A percentile compares a stretch with the other conserved stretches of the same genome.
phyloP scores from a whole-genome alignment of 371 early-diverging fungal species.

The Polyrhizophydium stewartii region DNA sequence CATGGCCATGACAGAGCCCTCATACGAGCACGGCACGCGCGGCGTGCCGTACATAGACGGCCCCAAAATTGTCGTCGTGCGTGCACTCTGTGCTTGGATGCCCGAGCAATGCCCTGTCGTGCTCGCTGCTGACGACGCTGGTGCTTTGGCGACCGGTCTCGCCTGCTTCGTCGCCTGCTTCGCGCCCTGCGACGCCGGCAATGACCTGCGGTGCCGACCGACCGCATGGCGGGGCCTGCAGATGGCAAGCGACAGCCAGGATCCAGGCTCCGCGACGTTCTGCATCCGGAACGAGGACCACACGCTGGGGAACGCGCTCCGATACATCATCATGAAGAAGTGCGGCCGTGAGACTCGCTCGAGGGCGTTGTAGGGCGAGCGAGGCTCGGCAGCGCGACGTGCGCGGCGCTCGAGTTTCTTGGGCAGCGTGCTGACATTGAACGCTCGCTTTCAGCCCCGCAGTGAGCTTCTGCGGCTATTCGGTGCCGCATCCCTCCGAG shows the following conservation, averaged over 20 bases:
- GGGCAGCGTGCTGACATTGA: background rate
- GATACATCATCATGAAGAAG: constrained; percentile 93
- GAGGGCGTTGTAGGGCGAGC: too few relatives aligned
- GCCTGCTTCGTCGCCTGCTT: background rate
- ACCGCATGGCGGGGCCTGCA: constrained; percentile 9
- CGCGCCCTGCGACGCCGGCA: background rate
- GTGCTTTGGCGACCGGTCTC: background rate
- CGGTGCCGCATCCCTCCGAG: constrained; percentile 99
- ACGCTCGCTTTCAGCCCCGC: constrained; percentile 56
- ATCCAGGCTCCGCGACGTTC: constrained; percentile 80
- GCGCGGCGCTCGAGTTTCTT: too few relatives aligned
- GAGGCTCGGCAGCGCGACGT: too few relatives aligned
- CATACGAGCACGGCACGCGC: constrained; percentile 14
- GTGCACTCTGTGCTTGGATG: background rate
- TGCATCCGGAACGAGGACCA: constrained; percentile 91
- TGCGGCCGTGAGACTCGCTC: constrained; percentile 33
- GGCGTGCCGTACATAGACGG: constrained; percentile 25
- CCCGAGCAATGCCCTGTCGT: background rate
- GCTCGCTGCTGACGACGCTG: too few relatives aligned
- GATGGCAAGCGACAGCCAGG: constrained; percentile 63
- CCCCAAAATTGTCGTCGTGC: constrained; percentile 30
- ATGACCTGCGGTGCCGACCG: background rate
- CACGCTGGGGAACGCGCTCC: constrained; percentile 91
- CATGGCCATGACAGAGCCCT: constrained; percentile 41
- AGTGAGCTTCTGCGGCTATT: constrained; percentile 97